These are phyloP conservation scores for Yamadazyma dushanensis DNA, from an alignment of 1,139 yeast genomes.

Conservation along the genomic window DNA sequence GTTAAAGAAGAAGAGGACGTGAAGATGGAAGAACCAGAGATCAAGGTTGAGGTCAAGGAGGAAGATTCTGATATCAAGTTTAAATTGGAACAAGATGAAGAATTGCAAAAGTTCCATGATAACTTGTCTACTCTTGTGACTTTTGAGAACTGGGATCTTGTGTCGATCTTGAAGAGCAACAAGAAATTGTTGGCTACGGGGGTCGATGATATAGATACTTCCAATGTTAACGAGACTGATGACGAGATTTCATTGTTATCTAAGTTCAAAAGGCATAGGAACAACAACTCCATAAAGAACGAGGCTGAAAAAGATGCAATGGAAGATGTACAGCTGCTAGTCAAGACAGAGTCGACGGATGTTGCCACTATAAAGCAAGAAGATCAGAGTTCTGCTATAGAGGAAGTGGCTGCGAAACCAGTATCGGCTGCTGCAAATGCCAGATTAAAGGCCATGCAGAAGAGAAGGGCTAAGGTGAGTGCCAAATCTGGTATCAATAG, in stretches of 20 bases:
- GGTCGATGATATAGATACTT: constrained; percentile 41
- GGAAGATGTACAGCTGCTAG: constrained; percentile 9
- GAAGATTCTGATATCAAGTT: constrained; percentile 29
- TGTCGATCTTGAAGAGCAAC: constrained; percentile 66
- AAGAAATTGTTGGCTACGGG: constrained; percentile 71
- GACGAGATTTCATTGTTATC: constrained; percentile 30
- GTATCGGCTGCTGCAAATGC: constrained; percentile 55
- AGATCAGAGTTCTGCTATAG: constrained; percentile 8
- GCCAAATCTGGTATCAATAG: constrained; percentile 62
- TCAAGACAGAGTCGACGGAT: constrained; percentile 11
- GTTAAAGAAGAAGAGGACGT: constrained; percentile 16
- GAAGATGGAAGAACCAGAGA: constrained; percentile 9
- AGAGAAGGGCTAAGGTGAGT: constrained; percentile 81
- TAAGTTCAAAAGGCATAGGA: constrained; percentile 40
- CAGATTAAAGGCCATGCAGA: constrained; percentile 89
- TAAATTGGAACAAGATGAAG: constrained; percentile 46
- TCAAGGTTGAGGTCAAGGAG: constrained; percentile 30
- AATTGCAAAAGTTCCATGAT: constrained; percentile 49
- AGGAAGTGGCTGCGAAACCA: constrained; percentile 16
- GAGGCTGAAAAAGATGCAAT: constrained; percentile 12
- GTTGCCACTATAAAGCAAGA: constrained; percentile 17
- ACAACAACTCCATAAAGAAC: constrained; percentile 17
- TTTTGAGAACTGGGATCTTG: constrained; percentile 64
- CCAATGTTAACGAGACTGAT: constrained; percentile 16
- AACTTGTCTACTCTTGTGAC: constrained; percentile 49